phyloP scores from a whole-genome alignment of 192 early-diverging fungal genomes.

The Coemansia furcata region DNA sequence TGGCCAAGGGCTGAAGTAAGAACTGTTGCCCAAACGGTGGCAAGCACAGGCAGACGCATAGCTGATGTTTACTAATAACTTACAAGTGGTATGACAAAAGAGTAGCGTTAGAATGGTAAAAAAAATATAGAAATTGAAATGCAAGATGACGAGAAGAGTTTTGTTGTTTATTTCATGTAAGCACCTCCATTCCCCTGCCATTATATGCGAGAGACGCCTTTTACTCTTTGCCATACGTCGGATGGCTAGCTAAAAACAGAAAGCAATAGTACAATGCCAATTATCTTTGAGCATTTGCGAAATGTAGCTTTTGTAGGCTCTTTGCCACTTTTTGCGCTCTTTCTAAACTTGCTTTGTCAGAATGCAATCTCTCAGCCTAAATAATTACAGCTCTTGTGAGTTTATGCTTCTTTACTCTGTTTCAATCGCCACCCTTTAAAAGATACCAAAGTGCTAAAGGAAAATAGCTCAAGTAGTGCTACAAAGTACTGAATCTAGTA shows the following conservation, averaged over 20 bases:
- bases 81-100: not conserved
- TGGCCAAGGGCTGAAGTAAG: not conserved
- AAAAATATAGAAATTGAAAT: not conserved
- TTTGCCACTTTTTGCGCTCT: not conserved
- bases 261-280: not conserved
- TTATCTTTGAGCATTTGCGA: not conserved
- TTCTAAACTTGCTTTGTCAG: not conserved
- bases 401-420: not conserved
- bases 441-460: not conserved
- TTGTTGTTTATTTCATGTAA: not conserved
- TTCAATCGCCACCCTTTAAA: not conserved
- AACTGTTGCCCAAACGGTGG: not conserved
- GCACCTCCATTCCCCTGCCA: not conserved
- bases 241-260: not conserved
- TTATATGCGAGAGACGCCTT: not conserved
- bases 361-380: not conserved
- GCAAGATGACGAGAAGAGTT: not conserved
- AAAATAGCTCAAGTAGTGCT: not conserved
- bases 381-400: not conserved
- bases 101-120: not conserved
- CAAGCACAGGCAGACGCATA: not conserved
- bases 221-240: not conserved
- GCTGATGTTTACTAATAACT: not conserved
- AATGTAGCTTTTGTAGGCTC: not conserved
- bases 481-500: not conserved